Evolutionary conservation across 2,329 filamentous ascomycete genomes (phyloP).

Genomic region (Tolypocladium guangdongense): DNA sequence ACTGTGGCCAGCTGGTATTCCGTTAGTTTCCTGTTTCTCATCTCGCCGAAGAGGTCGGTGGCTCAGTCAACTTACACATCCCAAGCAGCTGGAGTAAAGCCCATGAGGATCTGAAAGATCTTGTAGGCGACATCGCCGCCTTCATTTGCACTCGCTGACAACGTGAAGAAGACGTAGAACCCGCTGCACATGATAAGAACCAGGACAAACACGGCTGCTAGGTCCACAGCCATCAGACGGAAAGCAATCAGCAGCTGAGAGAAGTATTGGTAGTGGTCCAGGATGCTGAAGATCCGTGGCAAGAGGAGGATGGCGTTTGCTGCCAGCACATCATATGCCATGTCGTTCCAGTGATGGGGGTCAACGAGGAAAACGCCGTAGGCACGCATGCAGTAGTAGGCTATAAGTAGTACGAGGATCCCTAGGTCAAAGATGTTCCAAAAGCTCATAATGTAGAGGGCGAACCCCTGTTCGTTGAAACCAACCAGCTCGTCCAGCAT

Average conservation of each 20-base stretch:
- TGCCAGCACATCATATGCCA: constrained; percentile 89
- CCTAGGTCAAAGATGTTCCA: constrained; percentile 95
- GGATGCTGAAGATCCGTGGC: constrained; percentile 80
- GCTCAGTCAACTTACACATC: constrained; percentile 48
- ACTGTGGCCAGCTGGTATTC: constrained; percentile 48
- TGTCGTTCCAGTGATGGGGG: constrained; percentile 61
- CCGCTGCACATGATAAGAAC: constrained; percentile 85
- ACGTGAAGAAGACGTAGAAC: constrained; percentile 88
- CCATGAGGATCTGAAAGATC: constrained; percentile 90
- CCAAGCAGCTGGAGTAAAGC: constrained; percentile 92
- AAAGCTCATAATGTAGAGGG: constrained; percentile 93
- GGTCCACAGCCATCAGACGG: constrained; percentile 82
- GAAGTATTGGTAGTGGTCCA: constrained; percentile 94
- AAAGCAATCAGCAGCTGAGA: constrained; percentile 91
- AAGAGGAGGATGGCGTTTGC: constrained; percentile 83
- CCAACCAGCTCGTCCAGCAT: constrained; percentile 95
- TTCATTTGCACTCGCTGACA: constrained; percentile 62
- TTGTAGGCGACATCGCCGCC: constrained; percentile 72
- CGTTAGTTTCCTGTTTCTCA: constrained; percentile 6
- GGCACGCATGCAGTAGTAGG: constrained; percentile 81
- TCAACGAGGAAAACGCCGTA: constrained; percentile 80
- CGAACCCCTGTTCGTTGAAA: constrained; percentile 94
- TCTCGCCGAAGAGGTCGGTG: too few relatives aligned
- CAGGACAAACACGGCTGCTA: constrained; percentile 73
- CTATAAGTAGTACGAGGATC: constrained; percentile 72